These are phyloP conservation scores for Emmonsiellopsis sp. DNA, from an alignment of 2,329 filamentous ascomycete species.

Conservation along the genomic window DNA sequence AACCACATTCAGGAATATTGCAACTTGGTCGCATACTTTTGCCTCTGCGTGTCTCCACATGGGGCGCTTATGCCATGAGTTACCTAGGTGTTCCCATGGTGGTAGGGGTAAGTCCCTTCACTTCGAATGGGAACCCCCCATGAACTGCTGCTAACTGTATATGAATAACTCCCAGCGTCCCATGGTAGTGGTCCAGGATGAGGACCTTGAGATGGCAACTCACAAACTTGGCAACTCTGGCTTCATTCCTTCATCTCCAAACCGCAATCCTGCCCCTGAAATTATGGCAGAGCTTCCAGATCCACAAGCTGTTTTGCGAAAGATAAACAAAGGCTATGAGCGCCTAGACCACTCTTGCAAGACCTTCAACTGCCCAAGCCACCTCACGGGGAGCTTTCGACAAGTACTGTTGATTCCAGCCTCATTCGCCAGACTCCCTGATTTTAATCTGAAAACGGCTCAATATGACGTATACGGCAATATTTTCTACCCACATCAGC, in stretches of 20 bases:
- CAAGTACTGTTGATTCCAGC: slow-evolving; percentile 6
- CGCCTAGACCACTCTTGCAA: slow-evolving; percentile 8
- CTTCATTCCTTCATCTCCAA: slow-evolving; percentile 7
- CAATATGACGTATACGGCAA: slow-evolving; percentile 9
- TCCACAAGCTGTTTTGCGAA: slow-evolving; percentile 4
- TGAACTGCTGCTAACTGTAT: background rate
- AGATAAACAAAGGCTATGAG: slow-evolving; percentile 2
- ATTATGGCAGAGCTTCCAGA: slow-evolving; percentile 7
- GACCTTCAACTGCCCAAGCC: slow-evolving; percentile 6
- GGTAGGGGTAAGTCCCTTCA: slow-evolving; percentile 1
- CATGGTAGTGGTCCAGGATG: slow-evolving; percentile 9
- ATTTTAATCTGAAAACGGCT: slow-evolving; percentile 2
- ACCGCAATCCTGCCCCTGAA: slow-evolving; percentile 6
- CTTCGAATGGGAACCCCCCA: background rate
- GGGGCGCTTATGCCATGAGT: slow-evolving; percentile 2
- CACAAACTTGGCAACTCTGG: slow-evolving; percentile 5
- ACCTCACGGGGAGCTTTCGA: background rate
- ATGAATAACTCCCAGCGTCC: background rate
- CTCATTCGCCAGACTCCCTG: slow-evolving; percentile 8
- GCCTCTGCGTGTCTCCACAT: slow-evolving; percentile 14
- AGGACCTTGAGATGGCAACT: slow-evolving; percentile 6
- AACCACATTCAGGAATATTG: slow-evolving; percentile 12
- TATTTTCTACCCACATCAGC: slow-evolving; percentile 8
- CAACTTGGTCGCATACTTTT: slow-evolving; percentile 17
- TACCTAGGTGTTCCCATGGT: slow-evolving; percentile 4